Percentiles rank a stretch among this genome's conserved stretches.
Evolutionary conservation across 305 asterid species (phyloP).

Genomic region (Rubia balearica): DNA sequence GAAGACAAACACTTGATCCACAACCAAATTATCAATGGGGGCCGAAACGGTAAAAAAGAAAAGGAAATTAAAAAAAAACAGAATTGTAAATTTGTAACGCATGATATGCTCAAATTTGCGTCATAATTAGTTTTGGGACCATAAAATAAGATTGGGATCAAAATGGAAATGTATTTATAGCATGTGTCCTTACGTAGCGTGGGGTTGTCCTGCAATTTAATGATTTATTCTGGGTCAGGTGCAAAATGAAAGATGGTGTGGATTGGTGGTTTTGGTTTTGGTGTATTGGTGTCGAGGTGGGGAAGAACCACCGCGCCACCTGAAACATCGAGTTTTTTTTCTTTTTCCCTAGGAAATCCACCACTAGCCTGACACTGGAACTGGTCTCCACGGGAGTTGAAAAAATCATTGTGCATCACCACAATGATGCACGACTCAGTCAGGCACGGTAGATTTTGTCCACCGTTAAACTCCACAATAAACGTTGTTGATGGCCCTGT

Average conservation of each 20-base stretch:
- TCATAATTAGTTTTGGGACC: constrained; percentile 30
- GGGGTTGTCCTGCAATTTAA: constrained; percentile 21
- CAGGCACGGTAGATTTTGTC: too few species aligned
- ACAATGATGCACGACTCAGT: too few species aligned
- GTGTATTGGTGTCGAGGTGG: too few species aligned
- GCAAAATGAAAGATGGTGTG: neutral
- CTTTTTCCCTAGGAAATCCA: too few species aligned
- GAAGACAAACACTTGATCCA: constrained; percentile 10
- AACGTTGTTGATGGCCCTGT: too few species aligned
- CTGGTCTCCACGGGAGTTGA: too few species aligned
- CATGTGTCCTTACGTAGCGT: constrained; percentile 34
- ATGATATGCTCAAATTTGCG: constrained; percentile 53
- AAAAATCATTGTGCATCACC: too few species aligned
- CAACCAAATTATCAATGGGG: neutral
- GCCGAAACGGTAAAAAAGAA: neutral
- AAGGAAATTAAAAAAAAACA: neutral
- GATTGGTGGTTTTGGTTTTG: too few species aligned
- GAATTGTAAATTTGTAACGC: constrained; percentile 33
- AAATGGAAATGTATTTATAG: neutral
- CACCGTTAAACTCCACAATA: too few species aligned
- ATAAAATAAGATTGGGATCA: constrained; percentile 11
- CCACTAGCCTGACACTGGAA: too few species aligned
- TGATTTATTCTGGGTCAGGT: constrained; percentile 1
- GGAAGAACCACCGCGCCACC: too few species aligned
- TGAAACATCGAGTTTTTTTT: too few species aligned